These are phyloP conservation scores for Talaromyces sp. DNA, from an alignment of 2,329 filamentous ascomycete species.

Conservation along the genomic window DNA sequence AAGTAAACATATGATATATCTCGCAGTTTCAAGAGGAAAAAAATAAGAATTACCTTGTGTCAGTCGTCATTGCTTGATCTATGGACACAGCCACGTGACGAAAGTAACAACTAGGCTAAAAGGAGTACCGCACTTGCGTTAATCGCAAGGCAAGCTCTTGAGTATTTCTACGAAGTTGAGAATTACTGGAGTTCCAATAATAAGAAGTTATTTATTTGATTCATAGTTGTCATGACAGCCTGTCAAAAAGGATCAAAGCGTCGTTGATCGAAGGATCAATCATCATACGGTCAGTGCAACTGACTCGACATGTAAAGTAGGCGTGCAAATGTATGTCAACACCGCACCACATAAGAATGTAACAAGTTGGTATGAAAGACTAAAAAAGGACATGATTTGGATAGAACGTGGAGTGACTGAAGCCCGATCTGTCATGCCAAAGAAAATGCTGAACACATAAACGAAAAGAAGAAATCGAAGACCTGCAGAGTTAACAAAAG, in stretches of 20 bases:
- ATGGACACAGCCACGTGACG: not conserved
- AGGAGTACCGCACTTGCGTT: not conserved
- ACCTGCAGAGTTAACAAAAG: conserved; percentile 1
- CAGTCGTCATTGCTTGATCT: not conserved
- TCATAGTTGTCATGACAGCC: conserved; percentile 18
- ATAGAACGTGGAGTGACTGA: conserved; percentile 2
- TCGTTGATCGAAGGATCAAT: conserved; percentile 5
- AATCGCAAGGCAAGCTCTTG: not conserved
- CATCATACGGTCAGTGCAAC: conserved; percentile 9
- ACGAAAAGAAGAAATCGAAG: conserved; percentile 2
- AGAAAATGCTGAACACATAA: conserved; percentile 3
- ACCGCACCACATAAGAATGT: conserved; percentile 9
- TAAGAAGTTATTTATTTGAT: not conserved
- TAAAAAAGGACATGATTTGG: conserved; percentile 8
- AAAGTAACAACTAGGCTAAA: not conserved
- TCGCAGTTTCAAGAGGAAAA: not conserved
- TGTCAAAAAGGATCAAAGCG: conserved; percentile 13
- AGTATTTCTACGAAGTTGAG: not conserved
- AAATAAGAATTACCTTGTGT: not conserved
- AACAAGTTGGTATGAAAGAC: conserved; percentile 7
- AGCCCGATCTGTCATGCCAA: not conserved
- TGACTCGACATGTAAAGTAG: conserved; percentile 11
- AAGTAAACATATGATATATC: not conserved
- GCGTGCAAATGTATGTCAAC: conserved; percentile 3
- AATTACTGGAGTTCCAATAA: not conserved